Evolutionary conservation across 2,329 filamentous ascomycete genomes (phyloP).

Genomic region (Proliferodiscus dingleyae): DNA sequence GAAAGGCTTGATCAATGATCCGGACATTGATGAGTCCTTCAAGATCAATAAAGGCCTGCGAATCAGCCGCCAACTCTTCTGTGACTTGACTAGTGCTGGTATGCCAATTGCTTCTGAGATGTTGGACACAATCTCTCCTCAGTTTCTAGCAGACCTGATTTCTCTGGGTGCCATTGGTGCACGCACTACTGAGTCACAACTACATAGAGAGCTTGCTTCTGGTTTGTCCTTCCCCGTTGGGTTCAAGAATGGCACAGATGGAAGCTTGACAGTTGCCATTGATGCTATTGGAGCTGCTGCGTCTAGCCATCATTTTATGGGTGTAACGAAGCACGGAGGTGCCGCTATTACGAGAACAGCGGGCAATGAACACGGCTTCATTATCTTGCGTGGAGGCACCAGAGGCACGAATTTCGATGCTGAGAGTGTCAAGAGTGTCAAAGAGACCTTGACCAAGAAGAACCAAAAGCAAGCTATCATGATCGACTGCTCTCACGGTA

Average conservation of each 20-base stretch:
- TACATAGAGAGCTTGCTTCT: conserved; percentile 92
- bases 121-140: conserved; percentile 97
- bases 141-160: conserved; percentile 95
- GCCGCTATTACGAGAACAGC: conserved; percentile 90
- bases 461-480: conserved; percentile 85
- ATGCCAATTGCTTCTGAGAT: conserved; percentile 98
- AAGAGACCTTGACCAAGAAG: conserved; percentile 76
- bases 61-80: conserved; percentile 88
- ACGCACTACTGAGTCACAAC: conserved; percentile 91
- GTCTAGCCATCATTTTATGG: conserved; percentile 93
- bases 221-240: conserved; percentile 96
- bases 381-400: conserved; percentile 87
- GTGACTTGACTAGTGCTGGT: conserved; percentile 77
- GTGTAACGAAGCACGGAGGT: conserved; percentile 94
- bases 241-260: conserved; percentile 99
- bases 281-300: conserved; percentile 88
- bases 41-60: conserved; percentile 98
- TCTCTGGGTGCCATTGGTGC: conserved; percentile 94
- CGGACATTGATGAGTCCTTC: conserved; percentile 94
- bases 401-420: conserved; percentile 92
- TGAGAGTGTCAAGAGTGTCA: conserved; percentile 72
- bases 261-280: conserved; percentile 83
- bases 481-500: conserved; percentile 97
- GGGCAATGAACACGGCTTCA: conserved; percentile 96
- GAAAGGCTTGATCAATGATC: conserved; percentile 99